Conservation (phyloP, 2,329 filamentous ascomycete species). For the Colletotrichum shisoi region DNA sequence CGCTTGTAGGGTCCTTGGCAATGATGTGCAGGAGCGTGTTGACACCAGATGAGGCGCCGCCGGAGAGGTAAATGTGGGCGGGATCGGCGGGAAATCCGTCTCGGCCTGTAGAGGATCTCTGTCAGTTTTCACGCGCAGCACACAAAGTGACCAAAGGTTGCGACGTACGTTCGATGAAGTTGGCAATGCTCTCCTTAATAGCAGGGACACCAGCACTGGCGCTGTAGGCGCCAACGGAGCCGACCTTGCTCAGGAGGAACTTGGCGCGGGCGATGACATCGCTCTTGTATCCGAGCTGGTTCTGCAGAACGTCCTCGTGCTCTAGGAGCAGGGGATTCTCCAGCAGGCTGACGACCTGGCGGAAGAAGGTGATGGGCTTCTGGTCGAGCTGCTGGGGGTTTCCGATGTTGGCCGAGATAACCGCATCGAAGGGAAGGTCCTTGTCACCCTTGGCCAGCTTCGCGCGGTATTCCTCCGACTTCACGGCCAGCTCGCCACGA, state of each 20-base stretch:
- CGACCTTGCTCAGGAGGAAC: constrained; percentile 80
- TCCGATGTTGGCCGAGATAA: constrained; percentile 98
- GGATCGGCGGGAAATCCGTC: constrained; percentile 88
- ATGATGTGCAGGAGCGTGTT: constrained; percentile 92
- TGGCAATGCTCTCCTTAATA: constrained; percentile 88
- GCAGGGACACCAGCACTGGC: constrained; percentile 87
- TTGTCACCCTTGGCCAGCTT: constrained; percentile 68
- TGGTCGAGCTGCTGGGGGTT: constrained; percentile 99
- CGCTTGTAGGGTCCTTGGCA: constrained; percentile 77
- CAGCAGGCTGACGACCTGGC: constrained; percentile 90
- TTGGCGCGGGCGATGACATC: constrained; percentile 88
- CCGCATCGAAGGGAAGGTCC: constrained; percentile 81
- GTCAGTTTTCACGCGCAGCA: constrained; percentile 24
- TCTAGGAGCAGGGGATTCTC: constrained; percentile 89
- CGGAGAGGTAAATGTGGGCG: constrained; percentile 86
- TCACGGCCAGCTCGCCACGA: constrained; percentile 91
- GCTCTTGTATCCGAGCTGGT: constrained; percentile 81
- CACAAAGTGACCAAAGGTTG: constrained; percentile 8
- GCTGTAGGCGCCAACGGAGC: constrained; percentile 95
- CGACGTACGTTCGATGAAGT: constrained; percentile 85
- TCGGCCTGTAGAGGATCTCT: constrained; percentile 62
- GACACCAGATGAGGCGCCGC: constrained; percentile 90
- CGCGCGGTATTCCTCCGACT: constrained; percentile 88
- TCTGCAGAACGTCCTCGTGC: constrained; percentile 79
- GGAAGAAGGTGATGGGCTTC: constrained; percentile 99